Base-by-base conservation (phyloP, 2,329 filamentous ascomycete genomes). In the Diaporthe destruens region DNA sequence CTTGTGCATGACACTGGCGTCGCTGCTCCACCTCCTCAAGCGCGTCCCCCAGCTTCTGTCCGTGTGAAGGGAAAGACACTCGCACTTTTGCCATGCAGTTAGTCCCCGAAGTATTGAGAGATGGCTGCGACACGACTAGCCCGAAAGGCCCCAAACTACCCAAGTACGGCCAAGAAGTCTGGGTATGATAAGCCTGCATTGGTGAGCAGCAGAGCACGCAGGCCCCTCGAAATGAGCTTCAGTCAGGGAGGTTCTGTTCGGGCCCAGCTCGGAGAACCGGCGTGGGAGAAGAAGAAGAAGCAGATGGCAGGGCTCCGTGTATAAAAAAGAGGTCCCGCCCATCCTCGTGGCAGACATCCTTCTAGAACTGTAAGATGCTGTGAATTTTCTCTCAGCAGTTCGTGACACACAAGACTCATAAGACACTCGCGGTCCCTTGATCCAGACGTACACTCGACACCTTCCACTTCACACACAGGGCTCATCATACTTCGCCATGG, bases 121-220 rank as follows among this genome's bases (percentile, higher is more conserved):
- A 65, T 65, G 61, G 61, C 61, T 65, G 61, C 61, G 61, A 65
- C 61, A 65, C 61, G 61, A 65, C 61, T 65, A 65, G 61, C 61
- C 61, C 61, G 61, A 65, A 51, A 51, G 20, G 61, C 61, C 61
- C 44, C 61, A 39, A n/a, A 36, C 61, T 65, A 65, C 44, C 61
- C 44, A 65, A 65, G 44, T 65, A 51, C 20, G 44, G 61, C 32
- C 61, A 65, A 65, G 61, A 11, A 65, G 61, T 36, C 61, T 65
- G 61, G 44, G 12, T 51, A 51, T 65, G 61, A 65, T 65, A 65
- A 65, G 51, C 54, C 36, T 32, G 56, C 67, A 69, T 34, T 55
- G 39, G 42, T 53, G 55, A 53, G 55, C 54, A 42, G 34, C 20
- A 44, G 47, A 56, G 47, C 39, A 69, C 44, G 6, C 39, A 16